Evolutionary conservation across 805 yeast species (phyloP), one percentile per base, ranked within the genome.

Genomic region (Sugiyamaella chiloensis): DNA sequence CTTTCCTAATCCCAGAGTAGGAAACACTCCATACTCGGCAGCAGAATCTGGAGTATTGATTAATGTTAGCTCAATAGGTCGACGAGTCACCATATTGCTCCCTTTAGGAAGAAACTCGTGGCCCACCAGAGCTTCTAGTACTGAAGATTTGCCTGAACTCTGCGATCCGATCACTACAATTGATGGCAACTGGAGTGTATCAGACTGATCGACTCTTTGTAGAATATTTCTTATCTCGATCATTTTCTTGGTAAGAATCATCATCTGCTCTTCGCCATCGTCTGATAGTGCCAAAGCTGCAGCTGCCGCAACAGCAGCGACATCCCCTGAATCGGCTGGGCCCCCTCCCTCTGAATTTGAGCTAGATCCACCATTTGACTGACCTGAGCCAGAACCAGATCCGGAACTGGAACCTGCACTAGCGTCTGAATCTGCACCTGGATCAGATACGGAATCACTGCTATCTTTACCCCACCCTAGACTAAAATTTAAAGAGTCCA

Each of bases 141-240:
- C 99, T 1, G 98, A 91, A 0, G 97, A 88, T 65, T 93, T 93
- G 39, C 99, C 99, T 36, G 96, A 87, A 5, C 96, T 86, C 70
- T 93, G 99, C 1, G 98, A 91, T 0, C 99, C 99, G 52, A 93
- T 80, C 2, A 93, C 99, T 24, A 93, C 98, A 58, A 93, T 93
- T 0, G 97, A 85, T 1, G 99, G 99, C 35, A 93, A 72, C 56
- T 83, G 87, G 42, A 93, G 71, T 9, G 87, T 78, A 30, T 87
- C 88, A 4, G 84, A 71, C 48, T 83, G 81, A 58, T 88, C 93
- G 14, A 93, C 80, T 52, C 78, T 81, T 49, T 84, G 78, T 44
- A 93, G 71, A 24, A 93, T 78, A 44, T 83, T 77, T 61, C 98
- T 74, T 48, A 93, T 90, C 65, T 95, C 99, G 59, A 93, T 95